Conservation (phyloP, 768 basidiomycete genomes). For the Leccinum fibrillosum region DNA sequence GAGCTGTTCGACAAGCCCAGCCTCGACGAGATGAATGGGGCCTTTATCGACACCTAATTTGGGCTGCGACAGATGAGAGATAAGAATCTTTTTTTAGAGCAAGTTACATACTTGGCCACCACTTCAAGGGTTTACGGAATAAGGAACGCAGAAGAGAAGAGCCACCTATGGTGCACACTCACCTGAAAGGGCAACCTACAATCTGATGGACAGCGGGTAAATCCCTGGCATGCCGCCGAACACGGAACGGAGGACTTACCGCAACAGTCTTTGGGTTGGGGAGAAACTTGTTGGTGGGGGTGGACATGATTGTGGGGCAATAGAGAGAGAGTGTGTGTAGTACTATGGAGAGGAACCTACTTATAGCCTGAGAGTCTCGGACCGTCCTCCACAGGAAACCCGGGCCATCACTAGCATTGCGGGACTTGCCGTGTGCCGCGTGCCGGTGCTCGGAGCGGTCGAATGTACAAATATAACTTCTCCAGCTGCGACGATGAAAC, state of each 20-base stretch:
- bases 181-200: conserved; percentile 96
- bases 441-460: no score
- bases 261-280: conserved; percentile 72
- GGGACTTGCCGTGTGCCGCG: conserved; percentile 8
- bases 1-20: conserved; percentile 79
- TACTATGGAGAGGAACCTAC: neutral
- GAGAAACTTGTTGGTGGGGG: conserved; percentile 27
- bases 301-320: conserved; percentile 17
- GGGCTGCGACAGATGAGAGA: conserved; percentile 42
- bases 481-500: no score
- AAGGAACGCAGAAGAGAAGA: neutral
- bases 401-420: neutral
- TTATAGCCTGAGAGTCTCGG: neutral
- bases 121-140: conserved; percentile 18
- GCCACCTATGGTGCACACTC: conserved; percentile 23
- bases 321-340: neutral
- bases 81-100: conserved; percentile 5
- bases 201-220: conserved; percentile 48
- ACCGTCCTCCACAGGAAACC: neutral
- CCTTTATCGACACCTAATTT: conserved; percentile 81
- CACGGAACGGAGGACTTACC: conserved; percentile 47
- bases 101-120: conserved; percentile 31
- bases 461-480: neutral
- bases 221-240: neutral
- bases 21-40: conserved; percentile 85